Evolutionary conservation across 208 protist species (phyloP), one percentile per base, ranked within the genome.

Genomic region (Wallacemonas sp.): DNA sequence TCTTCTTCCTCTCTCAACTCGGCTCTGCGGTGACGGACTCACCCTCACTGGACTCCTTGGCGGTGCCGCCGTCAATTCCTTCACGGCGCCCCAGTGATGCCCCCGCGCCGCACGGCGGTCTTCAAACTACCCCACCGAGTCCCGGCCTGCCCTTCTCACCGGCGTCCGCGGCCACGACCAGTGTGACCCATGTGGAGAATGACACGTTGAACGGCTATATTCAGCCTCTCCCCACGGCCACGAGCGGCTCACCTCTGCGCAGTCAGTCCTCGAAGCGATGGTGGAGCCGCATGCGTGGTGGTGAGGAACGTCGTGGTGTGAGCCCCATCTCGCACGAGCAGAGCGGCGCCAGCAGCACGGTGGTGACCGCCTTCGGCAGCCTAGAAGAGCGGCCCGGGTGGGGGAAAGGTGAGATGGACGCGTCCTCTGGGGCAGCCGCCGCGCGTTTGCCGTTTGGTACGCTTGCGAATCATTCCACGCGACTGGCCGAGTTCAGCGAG

Each of bases 401-500:
- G 46, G 21, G 0, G 24, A 26, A 26, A 26, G 21, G 0, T 9
- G 15, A 5, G 46, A 17, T 1, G 24, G 46, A 30, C 21, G 46
- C 14, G 36, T n/a, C n/a, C n/a, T n/a, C n/a, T n/a, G n/a, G n/a
- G n/a, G n/a, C n/a, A n/a, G n/a, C n/a, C n/a, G 28, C 30, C n/a
- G 41, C 26, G 26, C 51, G n/a, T 11, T 42, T 3, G 9, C 30
- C 51, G 3, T 38, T 58, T 31, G 31, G 4, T n/a, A 24, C 6
- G 14, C 9, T 21, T 14, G 36, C 28, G 28, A 58, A 39, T 38
- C 28, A 39, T 3, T 58, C 30, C 51, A 21, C 51, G 3, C 15
- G 30, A 21, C 51, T 58, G 51, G 30, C 51, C 51, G 51, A 39
- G n/a, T 58, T 58, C 51, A 39, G 51, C 51, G 30, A 31, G 11